Conservation (phyloP, 441 rosid species). For the Euphorbia schlechtendalii region DNA sequence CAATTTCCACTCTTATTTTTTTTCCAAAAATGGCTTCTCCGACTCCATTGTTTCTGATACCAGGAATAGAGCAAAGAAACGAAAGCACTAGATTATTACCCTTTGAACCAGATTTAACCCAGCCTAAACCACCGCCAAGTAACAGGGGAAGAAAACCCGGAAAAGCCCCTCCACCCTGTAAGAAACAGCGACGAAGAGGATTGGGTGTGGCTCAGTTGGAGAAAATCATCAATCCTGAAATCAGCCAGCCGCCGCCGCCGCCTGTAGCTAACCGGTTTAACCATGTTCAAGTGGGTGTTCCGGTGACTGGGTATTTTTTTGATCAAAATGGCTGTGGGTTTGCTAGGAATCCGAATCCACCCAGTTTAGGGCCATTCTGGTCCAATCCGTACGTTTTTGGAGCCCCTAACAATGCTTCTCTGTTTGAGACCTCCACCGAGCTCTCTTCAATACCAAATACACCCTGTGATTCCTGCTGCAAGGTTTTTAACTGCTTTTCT, state of each 20-base stretch:
- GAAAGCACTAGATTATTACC: constrained; percentile 18
- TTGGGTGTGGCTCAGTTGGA: constrained; percentile 80
- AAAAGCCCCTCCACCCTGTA: constrained; percentile 29
- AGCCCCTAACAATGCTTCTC: constrained; percentile 17
- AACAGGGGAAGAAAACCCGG: constrained; percentile 28
- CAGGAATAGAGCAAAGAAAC: constrained; percentile 18
- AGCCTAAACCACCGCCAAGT: too few species aligned
- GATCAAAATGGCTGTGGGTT: constrained; percentile 12
- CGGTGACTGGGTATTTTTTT: constrained; percentile 12
- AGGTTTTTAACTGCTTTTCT: constrained; percentile 14
- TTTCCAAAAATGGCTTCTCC: constrained; percentile 56
- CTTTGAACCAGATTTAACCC: constrained; percentile 18
- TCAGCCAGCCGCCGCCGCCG: constrained; percentile 17
- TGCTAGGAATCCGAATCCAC: constrained; percentile 9
- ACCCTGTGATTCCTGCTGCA: too few species aligned
- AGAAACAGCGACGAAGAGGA: constrained; percentile 56
- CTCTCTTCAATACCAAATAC: constrained; percentile 96
- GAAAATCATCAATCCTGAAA: constrained; percentile 31
- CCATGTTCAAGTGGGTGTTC: constrained; percentile 23
- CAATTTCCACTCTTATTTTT: too few species aligned
- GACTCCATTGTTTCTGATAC: constrained; percentile 31
- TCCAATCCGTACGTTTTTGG: constrained; percentile 22
- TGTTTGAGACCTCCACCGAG: constrained; percentile 52
- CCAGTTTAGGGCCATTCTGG: constrained; percentile 33
- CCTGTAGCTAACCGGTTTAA: constrained; percentile 6